Evolutionary conservation across 2,329 filamentous ascomycete genomes (phyloP).

Genomic region (Alternaria sp.): DNA sequence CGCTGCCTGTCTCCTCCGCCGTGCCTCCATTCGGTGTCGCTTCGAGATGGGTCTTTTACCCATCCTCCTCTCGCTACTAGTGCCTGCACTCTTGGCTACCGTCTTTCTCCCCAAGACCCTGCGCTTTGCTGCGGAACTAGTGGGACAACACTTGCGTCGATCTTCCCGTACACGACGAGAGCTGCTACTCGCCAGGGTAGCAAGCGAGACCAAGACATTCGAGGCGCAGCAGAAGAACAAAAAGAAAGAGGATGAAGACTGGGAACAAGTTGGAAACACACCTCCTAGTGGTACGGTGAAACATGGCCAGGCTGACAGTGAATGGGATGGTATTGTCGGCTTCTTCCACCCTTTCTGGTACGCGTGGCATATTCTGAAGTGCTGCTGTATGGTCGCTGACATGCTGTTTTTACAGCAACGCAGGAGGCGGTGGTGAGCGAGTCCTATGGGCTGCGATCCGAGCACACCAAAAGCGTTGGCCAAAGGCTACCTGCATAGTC

Average conservation of each 20-base stretch:
- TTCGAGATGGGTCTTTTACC: constrained; percentile 38
- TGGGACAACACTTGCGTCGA: constrained; percentile 44
- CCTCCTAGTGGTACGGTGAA: constrained; percentile 57
- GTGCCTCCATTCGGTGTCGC: constrained; percentile 19
- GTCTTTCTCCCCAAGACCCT: constrained; percentile 41
- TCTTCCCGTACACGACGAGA: constrained; percentile 45
- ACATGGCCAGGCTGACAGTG: constrained; percentile 58
- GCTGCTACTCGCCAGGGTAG: constrained; percentile 45
- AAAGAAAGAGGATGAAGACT: constrained; percentile 66
- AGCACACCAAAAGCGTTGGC: constrained; percentile 88
- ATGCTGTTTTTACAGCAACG: constrained; percentile 71
- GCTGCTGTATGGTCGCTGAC: constrained; percentile 22
- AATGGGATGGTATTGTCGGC: constrained; percentile 86
- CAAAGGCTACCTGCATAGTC: constrained; percentile 86
- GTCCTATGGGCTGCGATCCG: constrained; percentile 96
- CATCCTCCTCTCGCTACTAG: constrained; percentile 40
- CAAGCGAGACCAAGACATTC: constrained; percentile 39
- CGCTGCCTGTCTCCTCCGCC: constrained; percentile 10
- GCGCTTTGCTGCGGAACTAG: constrained; percentile 36
- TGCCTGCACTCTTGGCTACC: constrained; percentile 29
- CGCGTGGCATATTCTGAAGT: constrained; percentile 32
- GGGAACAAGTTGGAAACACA: constrained; percentile 72
- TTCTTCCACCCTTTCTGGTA: constrained; percentile 99
- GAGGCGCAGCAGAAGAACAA: constrained; percentile 29
- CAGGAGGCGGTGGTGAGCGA: constrained; percentile 92